Percentiles rank a stretch among this genome's conserved stretches.
phyloP scores from a whole-genome alignment of 2,329 filamentous ascomycete genomes.

The Helotiales sp. region DNA sequence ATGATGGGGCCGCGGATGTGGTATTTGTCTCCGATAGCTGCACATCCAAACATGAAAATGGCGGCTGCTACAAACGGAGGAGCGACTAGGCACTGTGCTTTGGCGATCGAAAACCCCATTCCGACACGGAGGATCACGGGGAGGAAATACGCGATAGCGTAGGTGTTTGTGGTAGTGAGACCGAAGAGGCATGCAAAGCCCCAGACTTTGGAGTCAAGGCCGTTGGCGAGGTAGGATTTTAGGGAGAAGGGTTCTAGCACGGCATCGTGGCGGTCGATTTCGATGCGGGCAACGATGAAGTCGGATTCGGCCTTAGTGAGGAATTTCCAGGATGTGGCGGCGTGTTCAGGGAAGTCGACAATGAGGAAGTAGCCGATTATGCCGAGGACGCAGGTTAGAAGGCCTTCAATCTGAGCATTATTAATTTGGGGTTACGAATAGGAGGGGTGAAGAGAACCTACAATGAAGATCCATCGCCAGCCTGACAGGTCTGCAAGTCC shows the following conservation, averaged over 20 bases:
- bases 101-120: conserved; percentile 58
- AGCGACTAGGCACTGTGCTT: conserved; percentile 59
- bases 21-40: conserved; percentile 59
- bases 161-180: conserved; percentile 72
- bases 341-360: conserved; percentile 67
- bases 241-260: conserved; percentile 53
- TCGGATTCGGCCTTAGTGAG: conserved; percentile 55
- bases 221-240: conserved; percentile 52
- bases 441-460: conserved; percentile 46
- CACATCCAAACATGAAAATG: conserved; percentile 51
- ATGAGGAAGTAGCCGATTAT: conserved; percentile 60
- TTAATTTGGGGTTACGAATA: not conserved
- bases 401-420: conserved; percentile 51
- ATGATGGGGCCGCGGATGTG: conserved; percentile 44
- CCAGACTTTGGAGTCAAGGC: conserved; percentile 64
- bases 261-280: conserved; percentile 61
- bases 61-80: conserved; percentile 55
- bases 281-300: conserved; percentile 60
- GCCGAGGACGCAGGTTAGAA: conserved; percentile 59
- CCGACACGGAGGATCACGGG: conserved; percentile 70
- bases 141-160: conserved; percentile 79
- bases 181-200: conserved; percentile 64
- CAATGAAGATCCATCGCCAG: conserved; percentile 55
- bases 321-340: conserved; percentile 53
- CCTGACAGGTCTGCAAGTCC: conserved; percentile 36